Evolutionary conservation across 1,284 basidiomycete genomes (phyloP).

Genomic region (Sanghuangporus weigelae): DNA sequence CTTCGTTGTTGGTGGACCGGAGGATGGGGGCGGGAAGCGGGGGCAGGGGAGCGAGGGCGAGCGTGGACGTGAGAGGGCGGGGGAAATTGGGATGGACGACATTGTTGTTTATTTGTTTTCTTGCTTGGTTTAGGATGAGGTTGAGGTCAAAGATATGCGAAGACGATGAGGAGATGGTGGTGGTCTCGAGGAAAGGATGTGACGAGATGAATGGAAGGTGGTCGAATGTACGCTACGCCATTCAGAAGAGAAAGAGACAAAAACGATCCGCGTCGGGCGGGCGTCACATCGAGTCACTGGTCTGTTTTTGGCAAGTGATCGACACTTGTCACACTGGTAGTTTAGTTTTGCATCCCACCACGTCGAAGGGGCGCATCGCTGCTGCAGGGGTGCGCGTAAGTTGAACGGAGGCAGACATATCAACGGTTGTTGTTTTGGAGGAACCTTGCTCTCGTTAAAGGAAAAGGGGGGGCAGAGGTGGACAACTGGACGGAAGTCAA

Average conservation of each 20-base stretch:
- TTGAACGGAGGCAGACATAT: slow-evolving; percentile 76
- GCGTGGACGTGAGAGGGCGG: background rate
- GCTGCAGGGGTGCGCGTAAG: slow-evolving; percentile 64
- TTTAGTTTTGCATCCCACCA: slow-evolving; percentile 28
- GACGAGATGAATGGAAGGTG: background rate
- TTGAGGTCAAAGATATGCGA: background rate
- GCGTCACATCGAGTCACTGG: background rate
- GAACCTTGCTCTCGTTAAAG: slow-evolving; percentile 66
- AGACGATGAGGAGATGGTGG: background rate
- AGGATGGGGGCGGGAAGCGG: background rate
- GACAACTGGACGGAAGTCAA: slow-evolving; percentile 57
- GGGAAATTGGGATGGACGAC: background rate
- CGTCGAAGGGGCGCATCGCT: slow-evolving; percentile 75
- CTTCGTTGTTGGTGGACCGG: background rate
- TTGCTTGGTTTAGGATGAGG: background rate
- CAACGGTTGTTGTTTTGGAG: slow-evolving; percentile 95
- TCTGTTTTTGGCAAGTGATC: background rate
- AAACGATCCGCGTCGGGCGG: background rate
- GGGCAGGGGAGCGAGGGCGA: background rate
- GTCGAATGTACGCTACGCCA: background rate
- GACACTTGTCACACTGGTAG: background rate
- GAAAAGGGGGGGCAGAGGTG: slow-evolving; percentile 49
- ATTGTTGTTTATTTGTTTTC: background rate
- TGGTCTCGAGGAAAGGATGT: background rate
- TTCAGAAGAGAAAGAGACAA: background rate